A percentile compares a stretch with the other conserved stretches of the same genome.
Evolutionary conservation across 345 rosid genomes (phyloP).

Genomic region (Citrus inodora): DNA sequence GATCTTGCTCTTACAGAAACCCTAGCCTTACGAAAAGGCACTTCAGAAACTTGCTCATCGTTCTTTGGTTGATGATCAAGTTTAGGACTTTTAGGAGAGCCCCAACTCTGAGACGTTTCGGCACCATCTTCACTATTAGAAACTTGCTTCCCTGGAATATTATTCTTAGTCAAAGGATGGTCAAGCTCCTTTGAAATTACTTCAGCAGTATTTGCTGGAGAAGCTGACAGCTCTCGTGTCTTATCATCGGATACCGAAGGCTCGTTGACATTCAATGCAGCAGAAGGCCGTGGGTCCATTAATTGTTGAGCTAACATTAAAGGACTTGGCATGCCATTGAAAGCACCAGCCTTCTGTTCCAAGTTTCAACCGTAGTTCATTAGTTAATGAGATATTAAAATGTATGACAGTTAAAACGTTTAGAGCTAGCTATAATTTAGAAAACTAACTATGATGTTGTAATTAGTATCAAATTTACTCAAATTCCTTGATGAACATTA

Average conservation of each 20-base stretch:
- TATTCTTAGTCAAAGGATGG: constrained; percentile 16
- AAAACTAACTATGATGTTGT: neutral
- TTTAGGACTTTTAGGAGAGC: constrained; percentile 45
- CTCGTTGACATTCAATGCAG: constrained; percentile 31
- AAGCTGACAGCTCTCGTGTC: constrained; percentile 25
- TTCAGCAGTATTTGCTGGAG: constrained; percentile 31
- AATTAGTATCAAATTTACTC: neutral
- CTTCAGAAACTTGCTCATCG: constrained; percentile 42
- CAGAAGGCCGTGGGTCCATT: constrained; percentile 39
- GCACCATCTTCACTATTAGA: constrained; percentile 24
- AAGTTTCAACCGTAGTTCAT: neutral
- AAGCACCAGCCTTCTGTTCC: constrained; percentile 26
- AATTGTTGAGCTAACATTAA: constrained; percentile 29
- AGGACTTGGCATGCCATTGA: constrained; percentile 27
- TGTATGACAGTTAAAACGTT: no score
- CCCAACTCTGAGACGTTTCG: constrained; percentile 41
- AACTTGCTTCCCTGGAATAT: constrained; percentile 19
- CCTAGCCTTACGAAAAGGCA: constrained; percentile 54
- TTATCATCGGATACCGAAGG: constrained; percentile 29
- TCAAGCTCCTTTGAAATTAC: constrained; percentile 31
- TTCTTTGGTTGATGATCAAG: constrained; percentile 41
- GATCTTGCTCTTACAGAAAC: constrained; percentile 56
- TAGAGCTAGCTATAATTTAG: neutral
- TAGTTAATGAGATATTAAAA: neutral
- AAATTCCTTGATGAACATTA: no score